Evolutionary conservation across 768 basidiomycete species (phyloP).

Genomic region (Termitomyces sp.): DNA sequence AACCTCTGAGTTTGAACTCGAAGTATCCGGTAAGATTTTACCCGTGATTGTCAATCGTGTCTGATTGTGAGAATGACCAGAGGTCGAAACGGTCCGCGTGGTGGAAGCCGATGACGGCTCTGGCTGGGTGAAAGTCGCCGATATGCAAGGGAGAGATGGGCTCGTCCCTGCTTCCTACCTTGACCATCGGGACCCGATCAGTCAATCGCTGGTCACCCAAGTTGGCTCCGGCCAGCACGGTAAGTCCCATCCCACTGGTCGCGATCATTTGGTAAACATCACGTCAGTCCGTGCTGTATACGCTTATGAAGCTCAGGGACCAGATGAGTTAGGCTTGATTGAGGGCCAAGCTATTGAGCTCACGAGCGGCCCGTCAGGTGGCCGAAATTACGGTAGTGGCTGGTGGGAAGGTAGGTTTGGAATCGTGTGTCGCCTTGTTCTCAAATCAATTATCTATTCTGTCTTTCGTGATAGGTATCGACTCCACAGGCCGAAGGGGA

Average conservation of each 20-base stretch:
- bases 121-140: slow-evolving; percentile 78
- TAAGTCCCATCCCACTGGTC: slow-evolving; percentile 25
- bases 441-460: slow-evolving; percentile 15
- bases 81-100: slow-evolving; percentile 60
- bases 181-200: slow-evolving; percentile 26
- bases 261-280: slow-evolving; percentile 5
- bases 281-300: slow-evolving; percentile 78
- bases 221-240: slow-evolving; percentile 47
- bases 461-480: slow-evolving; percentile 45
- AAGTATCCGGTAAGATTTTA: slow-evolving; percentile 47
- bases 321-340: slow-evolving; percentile 61
- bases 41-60: not conserved
- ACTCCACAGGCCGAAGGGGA: slow-evolving; percentile 58
- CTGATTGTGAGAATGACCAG: slow-evolving; percentile 27
- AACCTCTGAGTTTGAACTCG: slow-evolving; percentile 75
- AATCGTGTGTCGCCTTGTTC: slow-evolving; percentile 9
- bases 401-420: slow-evolving; percentile 83
- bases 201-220: slow-evolving; percentile 13
- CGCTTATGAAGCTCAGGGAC: slow-evolving; percentile 68
- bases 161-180: slow-evolving; percentile 87
- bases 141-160: slow-evolving; percentile 56
- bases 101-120: slow-evolving; percentile 83
- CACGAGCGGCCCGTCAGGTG: slow-evolving; percentile 55
- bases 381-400: slow-evolving; percentile 67
- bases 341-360: slow-evolving; percentile 65